Conservation (phyloP, 768 basidiomycete species). For the Jaapia argillacea region DNA sequence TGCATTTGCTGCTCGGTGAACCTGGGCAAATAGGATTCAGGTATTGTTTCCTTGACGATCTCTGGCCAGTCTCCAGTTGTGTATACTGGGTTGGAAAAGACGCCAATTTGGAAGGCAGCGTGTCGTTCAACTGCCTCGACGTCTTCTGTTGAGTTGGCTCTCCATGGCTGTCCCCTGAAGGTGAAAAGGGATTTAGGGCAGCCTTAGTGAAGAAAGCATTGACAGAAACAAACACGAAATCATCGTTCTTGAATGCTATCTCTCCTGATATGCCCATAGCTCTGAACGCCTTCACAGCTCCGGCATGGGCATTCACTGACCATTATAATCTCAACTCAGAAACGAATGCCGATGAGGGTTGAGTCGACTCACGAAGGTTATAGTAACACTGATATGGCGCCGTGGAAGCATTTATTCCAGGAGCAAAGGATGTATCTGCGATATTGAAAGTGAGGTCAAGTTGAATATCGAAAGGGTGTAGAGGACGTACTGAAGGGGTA, state of each 20-base stretch:
- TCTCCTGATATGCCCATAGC: slow-evolving; percentile 39
- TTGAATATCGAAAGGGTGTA: neutral
- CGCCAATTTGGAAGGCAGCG: slow-evolving; percentile 38
- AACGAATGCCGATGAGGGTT: neutral
- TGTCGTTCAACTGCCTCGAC: slow-evolving; percentile 35
- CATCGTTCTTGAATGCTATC: slow-evolving; percentile 45
- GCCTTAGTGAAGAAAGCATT: neutral
- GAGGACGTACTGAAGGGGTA: slow-evolving; percentile 31
- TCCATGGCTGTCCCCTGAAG: slow-evolving; percentile 34
- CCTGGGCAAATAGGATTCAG: slow-evolving; percentile 34
- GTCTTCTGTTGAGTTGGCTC: slow-evolving; percentile 34
- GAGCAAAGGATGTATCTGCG: slow-evolving; percentile 28
- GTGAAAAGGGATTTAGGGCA: neutral
- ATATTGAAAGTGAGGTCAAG: neutral
- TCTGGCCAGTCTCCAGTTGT: slow-evolving; percentile 43
- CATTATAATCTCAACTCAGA: neutral
- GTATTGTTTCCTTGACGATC: slow-evolving; percentile 36
- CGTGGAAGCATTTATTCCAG: slow-evolving; percentile 30
- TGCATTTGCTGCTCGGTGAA: slow-evolving; percentile 36
- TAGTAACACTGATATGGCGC: slow-evolving; percentile 37
- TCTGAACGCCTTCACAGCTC: slow-evolving; percentile 40
- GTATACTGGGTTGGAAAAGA: slow-evolving; percentile 40
- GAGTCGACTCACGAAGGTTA: slow-evolving; percentile 25
- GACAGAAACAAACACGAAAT: slow-evolving; percentile 28
- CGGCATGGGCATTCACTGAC: slow-evolving; percentile 37